Conservation (phyloP, 371 early-diverging fungal species). For the Mortierella sp. region DNA sequence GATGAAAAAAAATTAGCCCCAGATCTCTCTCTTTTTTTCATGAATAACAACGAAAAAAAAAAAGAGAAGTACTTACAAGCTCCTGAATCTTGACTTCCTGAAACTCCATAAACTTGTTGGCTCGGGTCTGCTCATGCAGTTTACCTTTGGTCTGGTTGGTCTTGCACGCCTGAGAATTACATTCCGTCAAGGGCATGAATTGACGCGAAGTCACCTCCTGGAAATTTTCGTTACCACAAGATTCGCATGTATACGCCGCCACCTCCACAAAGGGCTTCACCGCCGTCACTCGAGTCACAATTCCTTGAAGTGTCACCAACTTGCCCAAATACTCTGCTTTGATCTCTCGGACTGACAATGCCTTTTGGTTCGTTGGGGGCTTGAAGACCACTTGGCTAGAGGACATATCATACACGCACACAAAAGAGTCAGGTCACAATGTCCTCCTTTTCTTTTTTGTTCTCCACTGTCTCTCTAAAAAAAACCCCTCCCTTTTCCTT, state of each 20-base stretch:
- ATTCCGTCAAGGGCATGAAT: conserved; percentile 92
- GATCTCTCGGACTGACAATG: conserved; percentile 90
- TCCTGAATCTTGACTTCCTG: conserved; percentile 98
- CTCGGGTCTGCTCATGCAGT: conserved; percentile 94
- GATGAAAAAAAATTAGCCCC: neutral
- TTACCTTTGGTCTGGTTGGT: conserved; percentile 88
- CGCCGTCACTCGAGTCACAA: conserved; percentile 97
- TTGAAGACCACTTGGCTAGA: conserved; percentile 84
- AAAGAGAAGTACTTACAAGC: conserved; percentile 64
- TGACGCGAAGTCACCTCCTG: conserved; percentile 91
- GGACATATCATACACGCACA: conserved; percentile 3
- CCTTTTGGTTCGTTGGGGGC: conserved; percentile 70
- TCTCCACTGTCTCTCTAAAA: conserved; percentile 5
- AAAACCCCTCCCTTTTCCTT: too few relatives aligned
- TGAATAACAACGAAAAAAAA: neutral
- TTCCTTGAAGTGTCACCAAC: conserved; percentile 92
- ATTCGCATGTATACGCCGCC: conserved; percentile 96
- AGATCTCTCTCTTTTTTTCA: neutral
- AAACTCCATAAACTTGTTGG: conserved; percentile 94
- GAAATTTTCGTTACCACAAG: conserved; percentile 98
- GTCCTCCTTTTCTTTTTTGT: neutral
- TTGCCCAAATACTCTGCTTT: conserved; percentile 88
- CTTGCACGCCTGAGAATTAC: conserved; percentile 88
- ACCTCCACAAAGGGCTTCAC: conserved; percentile 96
- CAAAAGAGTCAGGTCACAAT: neutral